Base-by-base conservation (phyloP, 2,329 filamentous ascomycete genomes). In the Penicillium sp. region DNA sequence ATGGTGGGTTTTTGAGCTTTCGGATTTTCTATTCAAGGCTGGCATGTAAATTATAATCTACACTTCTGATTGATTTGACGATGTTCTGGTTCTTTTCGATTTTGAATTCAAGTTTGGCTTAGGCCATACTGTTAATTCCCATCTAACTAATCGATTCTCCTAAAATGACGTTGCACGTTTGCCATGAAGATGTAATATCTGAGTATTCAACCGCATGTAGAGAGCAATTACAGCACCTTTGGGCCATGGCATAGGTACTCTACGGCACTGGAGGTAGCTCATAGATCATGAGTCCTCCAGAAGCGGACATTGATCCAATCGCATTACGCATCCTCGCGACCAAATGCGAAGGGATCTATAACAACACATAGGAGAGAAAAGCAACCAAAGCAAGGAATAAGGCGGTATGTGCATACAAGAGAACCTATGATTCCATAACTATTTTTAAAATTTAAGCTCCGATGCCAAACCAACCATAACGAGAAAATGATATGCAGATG, bases 1-100 rank as follows among this genome's bases (percentile, higher is more conserved):
- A 46, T 46, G 44, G 45, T 13, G 37, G 45, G 35, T 14, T 22
- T 48, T 36, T 36, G 41, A 39, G 41, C 46, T 33, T 33, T 37
- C 13, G n/a, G 13, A 27, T 29, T 41, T 34, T 14, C 19, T 33
- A 13, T 16, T n/a, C 7, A 28, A 36, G 45, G 38, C 45, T 35
- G 25, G 25, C 25, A 29, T 48, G 38, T 42, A 42, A 18, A 36
- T 42, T 35, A 42, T 29, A 13, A 4, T 25, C 16, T 22, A 16
- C 13, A 16, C 5, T 46, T 39, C 7, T 31, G 34, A 31, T 16
- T 35, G 25, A 13, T 35, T 39, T 18, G 30, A 27, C 27, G 28
- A 28, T 18, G 8, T 42, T 41, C 13, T 47, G 19, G 29, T 29
- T 42, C 4, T 27, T 31, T 25, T 39, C 22, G 14, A 7, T 31